Evolutionary conservation across 1,284 basidiomycete genomes (phyloP).

Genomic region (Calocybe gambosa): DNA sequence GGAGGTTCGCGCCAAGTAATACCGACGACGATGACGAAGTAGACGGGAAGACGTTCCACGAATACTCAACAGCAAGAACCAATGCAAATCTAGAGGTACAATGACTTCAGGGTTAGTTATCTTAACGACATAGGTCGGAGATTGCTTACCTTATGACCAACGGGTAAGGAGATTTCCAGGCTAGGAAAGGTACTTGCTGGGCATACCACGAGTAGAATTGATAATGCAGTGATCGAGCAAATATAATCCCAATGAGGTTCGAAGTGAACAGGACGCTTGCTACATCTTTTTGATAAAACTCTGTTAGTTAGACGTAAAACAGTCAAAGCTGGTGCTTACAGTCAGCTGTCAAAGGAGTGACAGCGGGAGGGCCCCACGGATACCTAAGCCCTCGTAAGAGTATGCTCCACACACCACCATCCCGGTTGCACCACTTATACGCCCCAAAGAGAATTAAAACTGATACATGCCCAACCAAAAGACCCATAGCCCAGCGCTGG

Average conservation of each 20-base stretch:
- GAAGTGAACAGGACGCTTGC: slow-evolving; percentile 82
- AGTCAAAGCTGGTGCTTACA: slow-evolving; percentile 36
- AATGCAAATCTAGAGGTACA: slow-evolving; percentile 54
- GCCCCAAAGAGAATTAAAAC: slow-evolving; percentile 65
- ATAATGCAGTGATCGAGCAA: slow-evolving; percentile 95
- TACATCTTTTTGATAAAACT: slow-evolving; percentile 56
- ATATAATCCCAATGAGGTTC: slow-evolving; percentile 88
- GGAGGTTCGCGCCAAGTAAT: slow-evolving; percentile 52
- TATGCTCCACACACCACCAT: slow-evolving; percentile 57
- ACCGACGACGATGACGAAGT: slow-evolving; percentile 65
- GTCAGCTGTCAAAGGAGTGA: slow-evolving; percentile 46
- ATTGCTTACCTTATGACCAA: slow-evolving; percentile 53
- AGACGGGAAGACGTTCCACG: slow-evolving; percentile 86
- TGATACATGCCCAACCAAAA: slow-evolving; percentile 65
- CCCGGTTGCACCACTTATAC: slow-evolving; percentile 63
- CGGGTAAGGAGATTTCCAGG: slow-evolving; percentile 69
- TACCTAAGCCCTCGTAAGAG: slow-evolving; percentile 49
- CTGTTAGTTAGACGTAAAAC: slow-evolving; percentile 8
- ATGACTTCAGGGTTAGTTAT: no score
- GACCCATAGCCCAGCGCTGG: slow-evolving; percentile 48
- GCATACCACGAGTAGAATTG: slow-evolving; percentile 99
- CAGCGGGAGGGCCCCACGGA: slow-evolving; percentile 42
- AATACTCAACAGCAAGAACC: slow-evolving; percentile 68
- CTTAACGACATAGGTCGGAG: neutral
- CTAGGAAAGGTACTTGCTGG: slow-evolving; percentile 84